Base-by-base conservation (phyloP, 1,139 yeast genomes). In the Geotrichum europaeum region DNA sequence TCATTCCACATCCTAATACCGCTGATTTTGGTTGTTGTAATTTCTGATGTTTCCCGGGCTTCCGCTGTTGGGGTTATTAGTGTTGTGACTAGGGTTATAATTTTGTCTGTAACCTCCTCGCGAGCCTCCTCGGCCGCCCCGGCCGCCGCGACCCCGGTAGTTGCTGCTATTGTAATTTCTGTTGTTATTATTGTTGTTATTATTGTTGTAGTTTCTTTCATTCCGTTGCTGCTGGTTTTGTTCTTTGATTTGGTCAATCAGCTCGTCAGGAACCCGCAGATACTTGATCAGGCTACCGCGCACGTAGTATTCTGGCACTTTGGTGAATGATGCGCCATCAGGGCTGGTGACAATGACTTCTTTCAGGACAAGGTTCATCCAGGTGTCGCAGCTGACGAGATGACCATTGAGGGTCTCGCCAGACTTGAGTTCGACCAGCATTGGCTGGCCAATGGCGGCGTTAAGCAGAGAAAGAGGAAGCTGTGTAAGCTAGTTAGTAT, bases 351-450 rank as follows among this genome's bases (percentile, higher is more conserved):
- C 92, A 58, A 86, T 83, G 25, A 88, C 98, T 66, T 91, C 86
- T 53, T 80, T 80, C 61, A 95, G 79, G 0, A 96, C 89, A 68
- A 95, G 79, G 73, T 94, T 94, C 99, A 95, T 95, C 92, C 96
- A 90, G 50, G 90, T 86, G 73, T 95, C 99, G 69, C 96, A 91
- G 70, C 89, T 88, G 62, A 85, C 83, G 65, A 95, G 79, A 64
- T 83, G 84, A 50, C 99, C 99, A 70, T 87, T 89, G 62, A 91
- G 79, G 15, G 95, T 86, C 70, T 90, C 97, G 43, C 98, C 97
- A 61, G 87, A 86, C 74, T 95, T 95, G 72, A 95, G 83, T 75
- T 94, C 99, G 61, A 95, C 91, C 71, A 88, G 82, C 70, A 94
- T 82, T 50, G 91, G 89, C 71, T 89, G 92, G 63, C 91, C 94